A percentile compares a stretch with the other conserved stretches of the same genome.
These are phyloP conservation scores for Annulohypoxylon truncatum DNA, from an alignment of 2,329 filamentous ascomycete species.

Conservation along the genomic window DNA sequence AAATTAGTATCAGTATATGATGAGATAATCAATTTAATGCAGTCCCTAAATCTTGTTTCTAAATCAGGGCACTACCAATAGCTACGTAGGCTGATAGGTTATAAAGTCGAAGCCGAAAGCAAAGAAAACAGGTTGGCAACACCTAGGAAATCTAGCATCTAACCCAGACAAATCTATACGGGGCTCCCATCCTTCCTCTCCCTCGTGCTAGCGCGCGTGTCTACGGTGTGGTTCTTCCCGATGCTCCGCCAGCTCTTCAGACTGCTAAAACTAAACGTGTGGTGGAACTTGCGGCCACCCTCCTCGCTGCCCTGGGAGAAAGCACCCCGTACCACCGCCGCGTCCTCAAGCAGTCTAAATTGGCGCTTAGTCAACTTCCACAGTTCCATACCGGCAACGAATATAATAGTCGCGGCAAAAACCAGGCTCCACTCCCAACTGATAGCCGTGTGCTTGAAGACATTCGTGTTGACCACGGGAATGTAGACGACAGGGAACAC, in stretches of 20 bases:
- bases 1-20: background rate
- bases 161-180: conserved; percentile 10
- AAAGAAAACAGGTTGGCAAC: too few relatives aligned
- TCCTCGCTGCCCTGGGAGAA: conserved; percentile 66
- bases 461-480: conserved; percentile 73
- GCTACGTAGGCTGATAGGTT: too few relatives aligned
- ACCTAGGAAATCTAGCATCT: background rate
- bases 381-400: conserved; percentile 73
- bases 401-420: conserved; percentile 71
- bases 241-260: conserved; percentile 57
- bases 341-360: conserved; percentile 64
- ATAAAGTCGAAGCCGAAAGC: too few relatives aligned
- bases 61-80: too few relatives aligned
- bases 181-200: conserved; percentile 36
- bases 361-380: conserved; percentile 78
- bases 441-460: conserved; percentile 79
- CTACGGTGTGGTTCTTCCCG: conserved; percentile 48
- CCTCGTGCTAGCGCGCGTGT: conserved; percentile 37
- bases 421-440: conserved; percentile 81
- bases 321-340: conserved; percentile 60
- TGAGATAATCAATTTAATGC: background rate
- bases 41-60: background rate
- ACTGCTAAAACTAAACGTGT: conserved; percentile 64
- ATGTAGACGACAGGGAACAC: conserved; percentile 79
- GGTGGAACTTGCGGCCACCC: conserved; percentile 57